Percentiles rank a stretch among this genome's conserved stretches.
Evolutionary conservation across 1,284 basidiomycete species (phyloP).

Genomic region (Sanghuangporus baumii): DNA sequence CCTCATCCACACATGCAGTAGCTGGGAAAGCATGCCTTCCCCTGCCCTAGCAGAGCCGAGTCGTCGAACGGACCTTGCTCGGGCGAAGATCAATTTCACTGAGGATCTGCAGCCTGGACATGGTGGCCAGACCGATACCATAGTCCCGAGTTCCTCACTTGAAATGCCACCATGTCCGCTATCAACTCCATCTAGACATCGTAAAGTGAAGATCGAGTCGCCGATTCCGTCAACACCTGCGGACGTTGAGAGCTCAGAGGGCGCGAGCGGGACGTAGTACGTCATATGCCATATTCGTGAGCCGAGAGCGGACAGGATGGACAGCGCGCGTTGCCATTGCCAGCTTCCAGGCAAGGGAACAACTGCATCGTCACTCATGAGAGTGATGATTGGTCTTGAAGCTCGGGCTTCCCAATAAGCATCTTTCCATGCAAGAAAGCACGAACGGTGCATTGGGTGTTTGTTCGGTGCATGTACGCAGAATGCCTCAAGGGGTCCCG

Average conservation of each 20-base stretch:
- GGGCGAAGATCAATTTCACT: conserved; percentile 20
- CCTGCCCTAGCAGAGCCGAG: neutral
- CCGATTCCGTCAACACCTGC: conserved; percentile 7
- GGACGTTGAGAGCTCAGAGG: conserved; percentile 1
- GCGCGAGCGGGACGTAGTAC: conserved; percentile 9
- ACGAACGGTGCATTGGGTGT: conserved; percentile 25
- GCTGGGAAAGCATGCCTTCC: neutral
- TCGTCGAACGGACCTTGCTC: neutral
- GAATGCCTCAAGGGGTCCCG: conserved; percentile 26
- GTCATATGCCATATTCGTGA: conserved; percentile 8
- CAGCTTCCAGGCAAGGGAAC: conserved; percentile 9
- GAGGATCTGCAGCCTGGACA: conserved; percentile 22
- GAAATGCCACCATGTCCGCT: neutral
- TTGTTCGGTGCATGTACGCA: conserved; percentile 25
- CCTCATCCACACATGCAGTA: conserved; percentile 12
- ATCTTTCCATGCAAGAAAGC: conserved; percentile 26
- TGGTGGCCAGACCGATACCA: conserved; percentile 20
- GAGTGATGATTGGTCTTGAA: conserved; percentile 18
- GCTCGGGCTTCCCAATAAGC: conserved; percentile 22
- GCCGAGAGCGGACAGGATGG: conserved; percentile 18
- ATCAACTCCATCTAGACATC: neutral
- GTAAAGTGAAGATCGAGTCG: conserved; percentile 6
- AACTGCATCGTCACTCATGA: conserved; percentile 11
- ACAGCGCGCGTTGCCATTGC: conserved; percentile 15
- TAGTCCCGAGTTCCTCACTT: conserved; percentile 13